Evolutionary conservation across 2,329 filamentous ascomycete genomes (phyloP).

Genomic region (Fusarium illudens): DNA sequence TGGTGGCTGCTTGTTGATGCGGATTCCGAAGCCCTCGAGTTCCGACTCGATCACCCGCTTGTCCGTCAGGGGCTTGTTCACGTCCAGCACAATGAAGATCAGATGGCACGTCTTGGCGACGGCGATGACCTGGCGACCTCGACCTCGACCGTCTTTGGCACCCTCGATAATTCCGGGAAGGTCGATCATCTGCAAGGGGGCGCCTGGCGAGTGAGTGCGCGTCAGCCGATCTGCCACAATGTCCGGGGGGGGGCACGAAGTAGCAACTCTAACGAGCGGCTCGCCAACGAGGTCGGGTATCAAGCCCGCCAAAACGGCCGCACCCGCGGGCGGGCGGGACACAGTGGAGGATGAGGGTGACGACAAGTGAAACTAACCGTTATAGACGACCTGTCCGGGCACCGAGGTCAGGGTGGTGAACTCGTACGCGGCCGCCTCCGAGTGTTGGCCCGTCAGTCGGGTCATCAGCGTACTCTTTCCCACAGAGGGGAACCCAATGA

Average conservation of each 20-base stretch:
- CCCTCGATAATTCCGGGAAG: conserved; percentile 98
- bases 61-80: conserved; percentile 97
- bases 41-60: conserved; percentile 96
- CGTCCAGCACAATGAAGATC: conserved; percentile 98
- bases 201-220: conserved; percentile 57
- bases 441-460: conserved; percentile 92
- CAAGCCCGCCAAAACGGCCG: conserved; percentile 20
- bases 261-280: conserved; percentile 4
- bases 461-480: conserved; percentile 99
- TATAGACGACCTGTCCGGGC: conserved; percentile 94
- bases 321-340: conserved; percentile 19
- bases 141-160: conserved; percentile 96
- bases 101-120: conserved; percentile 98
- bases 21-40: conserved; percentile 95
- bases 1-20: conserved; percentile 95
- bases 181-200: conserved; percentile 98
- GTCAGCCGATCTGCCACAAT: conserved; percentile 31
- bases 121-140: conserved; percentile 97
- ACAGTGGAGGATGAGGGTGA: conserved; percentile 7
- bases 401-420: conserved; percentile 99
- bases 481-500: conserved; percentile 98
- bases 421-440: conserved; percentile 96
- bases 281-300: conserved; percentile 26
- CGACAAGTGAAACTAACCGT: conserved; percentile 62
- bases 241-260: conserved; percentile 12